Conservation (phyloP, 1,284 basidiomycete species). For the Schizopora paradoxa region DNA sequence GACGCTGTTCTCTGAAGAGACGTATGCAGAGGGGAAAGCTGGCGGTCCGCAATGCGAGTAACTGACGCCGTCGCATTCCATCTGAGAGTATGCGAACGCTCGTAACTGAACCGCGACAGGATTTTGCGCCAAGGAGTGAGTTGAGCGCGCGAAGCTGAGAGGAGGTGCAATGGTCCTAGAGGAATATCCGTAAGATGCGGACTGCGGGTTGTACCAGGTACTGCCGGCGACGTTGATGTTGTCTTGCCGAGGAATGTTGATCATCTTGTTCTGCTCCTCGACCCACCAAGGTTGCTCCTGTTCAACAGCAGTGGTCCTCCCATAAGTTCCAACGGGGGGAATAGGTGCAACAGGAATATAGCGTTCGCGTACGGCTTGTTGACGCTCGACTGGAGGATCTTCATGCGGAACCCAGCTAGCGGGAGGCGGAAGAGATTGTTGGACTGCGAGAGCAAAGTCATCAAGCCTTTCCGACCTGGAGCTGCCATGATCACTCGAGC, state of each 20-base stretch:
- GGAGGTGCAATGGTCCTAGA: neutral
- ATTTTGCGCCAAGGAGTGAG: neutral
- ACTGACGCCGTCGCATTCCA: too few species aligned
- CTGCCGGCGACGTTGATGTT: too few species aligned
- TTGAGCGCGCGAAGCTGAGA: neutral
- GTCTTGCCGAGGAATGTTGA: neutral
- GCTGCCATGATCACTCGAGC: slow-evolving; percentile 19
- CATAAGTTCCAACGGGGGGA: neutral
- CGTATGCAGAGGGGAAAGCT: slow-evolving; percentile 6
- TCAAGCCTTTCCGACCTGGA: slow-evolving; percentile 1
- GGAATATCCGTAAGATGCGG: neutral
- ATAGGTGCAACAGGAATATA: neutral
- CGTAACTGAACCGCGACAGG: too few species aligned
- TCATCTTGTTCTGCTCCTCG: neutral
- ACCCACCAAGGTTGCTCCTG: neutral
- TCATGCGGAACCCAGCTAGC: slow-evolving; percentile 73
- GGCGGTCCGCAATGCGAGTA: neutral
- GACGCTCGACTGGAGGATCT: slow-evolving; percentile 63
- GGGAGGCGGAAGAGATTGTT: slow-evolving; percentile 55
- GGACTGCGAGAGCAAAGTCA: neutral
- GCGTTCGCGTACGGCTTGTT: slow-evolving; percentile 26
- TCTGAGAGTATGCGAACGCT: too few species aligned
- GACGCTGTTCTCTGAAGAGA: too few species aligned
- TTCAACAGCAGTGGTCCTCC: neutral
- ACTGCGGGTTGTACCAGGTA: neutral